Conservation (phyloP, 208 protist genomes). For the Acanthamoeba royreba region DNA sequence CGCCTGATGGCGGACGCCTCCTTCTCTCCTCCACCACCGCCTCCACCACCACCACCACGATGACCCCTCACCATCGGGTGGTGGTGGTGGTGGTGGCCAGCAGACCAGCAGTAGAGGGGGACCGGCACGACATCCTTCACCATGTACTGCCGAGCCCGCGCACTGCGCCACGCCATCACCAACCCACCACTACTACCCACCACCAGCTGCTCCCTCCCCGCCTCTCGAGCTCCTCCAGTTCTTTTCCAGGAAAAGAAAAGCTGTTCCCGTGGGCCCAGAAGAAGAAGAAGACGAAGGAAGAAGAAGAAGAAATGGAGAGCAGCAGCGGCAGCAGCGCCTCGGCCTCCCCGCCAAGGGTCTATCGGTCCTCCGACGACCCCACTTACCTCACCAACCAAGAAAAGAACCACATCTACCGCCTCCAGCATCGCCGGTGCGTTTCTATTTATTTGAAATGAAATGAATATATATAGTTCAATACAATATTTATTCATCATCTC, state of each 20-base stretch:
- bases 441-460: no score
- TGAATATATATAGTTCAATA: no score
- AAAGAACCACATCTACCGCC: neutral
- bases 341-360: neutral
- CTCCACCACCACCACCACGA: neutral
- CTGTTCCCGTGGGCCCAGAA: no score
- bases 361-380: neutral
- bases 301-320: neutral
- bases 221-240: no score
- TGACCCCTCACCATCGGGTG: no score
- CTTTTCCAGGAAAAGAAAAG: no score
- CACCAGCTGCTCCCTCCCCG: no score
- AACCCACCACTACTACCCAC: no score
- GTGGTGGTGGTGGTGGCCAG: no score
- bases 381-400: neutral
- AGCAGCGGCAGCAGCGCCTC: neutral
- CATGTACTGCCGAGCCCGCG: neutral
- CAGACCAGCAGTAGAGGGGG: neutral
- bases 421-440: neutral
- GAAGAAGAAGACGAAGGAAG: no score
- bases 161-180: no score
- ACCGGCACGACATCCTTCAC: neutral
- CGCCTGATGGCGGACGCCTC: neutral
- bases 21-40: neutral
- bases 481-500: no score